phyloP scores from a whole-genome alignment of 2,329 filamentous ascomycete species.

The Botryotinia globosa region DNA sequence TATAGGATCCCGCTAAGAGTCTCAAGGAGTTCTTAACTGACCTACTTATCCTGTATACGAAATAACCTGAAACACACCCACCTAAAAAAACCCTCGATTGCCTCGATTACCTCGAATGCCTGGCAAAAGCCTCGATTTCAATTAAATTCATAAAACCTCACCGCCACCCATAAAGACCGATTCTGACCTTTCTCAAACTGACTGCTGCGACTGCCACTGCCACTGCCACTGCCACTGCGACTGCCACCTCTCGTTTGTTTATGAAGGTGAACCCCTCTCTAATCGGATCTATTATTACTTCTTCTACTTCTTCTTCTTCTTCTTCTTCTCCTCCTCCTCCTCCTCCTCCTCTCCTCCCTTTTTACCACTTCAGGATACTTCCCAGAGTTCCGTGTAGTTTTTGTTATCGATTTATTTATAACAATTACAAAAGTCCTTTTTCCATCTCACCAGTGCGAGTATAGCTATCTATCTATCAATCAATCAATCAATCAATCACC shows the following conservation, averaged over 20 bases:
- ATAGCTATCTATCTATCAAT: too few species aligned
- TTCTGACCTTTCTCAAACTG: constrained; percentile 10
- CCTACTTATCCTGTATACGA: constrained; percentile 9
- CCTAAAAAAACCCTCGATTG: neutral
- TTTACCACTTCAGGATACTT: neutral
- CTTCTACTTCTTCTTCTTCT: neutral
- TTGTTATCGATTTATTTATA: neutral
- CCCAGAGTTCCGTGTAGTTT: neutral
- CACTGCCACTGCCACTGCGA: neutral
- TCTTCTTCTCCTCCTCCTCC: neutral
- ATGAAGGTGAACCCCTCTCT: constrained; percentile 5
- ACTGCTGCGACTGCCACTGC: neutral
- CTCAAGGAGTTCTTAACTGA: neutral
- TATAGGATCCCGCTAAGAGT: constrained; percentile 6
- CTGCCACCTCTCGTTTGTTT: constrained; percentile 14
- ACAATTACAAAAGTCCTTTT: neutral
- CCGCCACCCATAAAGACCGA: constrained; percentile 26
- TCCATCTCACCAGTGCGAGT: too few species aligned
- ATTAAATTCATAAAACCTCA: constrained; percentile 31
- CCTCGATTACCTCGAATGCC: neutral
- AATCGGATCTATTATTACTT: neutral
- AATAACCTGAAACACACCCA: constrained; percentile 19
- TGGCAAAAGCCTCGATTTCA: constrained; percentile 11
- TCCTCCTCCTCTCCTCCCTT: neutral
- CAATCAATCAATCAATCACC: neutral